Percentiles rank a stretch among this genome's conserved stretches.
These are phyloP conservation scores for Saccharum hybrid DNA, from an alignment of 202 grass and related monocot genomes.

Conservation along the genomic window DNA sequence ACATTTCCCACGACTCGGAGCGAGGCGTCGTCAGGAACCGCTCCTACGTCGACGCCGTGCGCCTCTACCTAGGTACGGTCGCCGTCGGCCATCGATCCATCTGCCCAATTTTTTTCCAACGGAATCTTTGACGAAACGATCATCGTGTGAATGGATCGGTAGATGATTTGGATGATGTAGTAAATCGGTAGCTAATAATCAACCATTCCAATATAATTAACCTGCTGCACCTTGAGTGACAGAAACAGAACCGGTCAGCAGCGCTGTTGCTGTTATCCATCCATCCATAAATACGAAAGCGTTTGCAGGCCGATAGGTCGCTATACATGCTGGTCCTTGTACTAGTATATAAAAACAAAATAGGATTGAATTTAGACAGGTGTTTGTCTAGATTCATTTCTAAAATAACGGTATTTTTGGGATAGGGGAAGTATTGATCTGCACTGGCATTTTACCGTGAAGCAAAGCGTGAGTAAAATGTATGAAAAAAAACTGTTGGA, in stretches of 20 bases:
- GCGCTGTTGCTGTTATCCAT: too few species aligned
- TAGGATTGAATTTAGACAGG: too few species aligned
- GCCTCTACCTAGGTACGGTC: conserved; percentile 57
- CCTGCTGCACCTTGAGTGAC: neutral
- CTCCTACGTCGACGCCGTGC: conserved; percentile 78
- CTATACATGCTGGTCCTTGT: too few species aligned
- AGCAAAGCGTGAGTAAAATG: too few species aligned
- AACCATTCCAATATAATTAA: neutral
- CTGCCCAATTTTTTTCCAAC: neutral
- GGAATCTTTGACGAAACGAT: neutral
- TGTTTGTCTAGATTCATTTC: too few species aligned
- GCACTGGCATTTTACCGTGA: too few species aligned
- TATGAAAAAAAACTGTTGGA: too few species aligned
- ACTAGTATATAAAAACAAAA: too few species aligned
- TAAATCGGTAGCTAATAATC: neutral
- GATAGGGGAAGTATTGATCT: too few species aligned
- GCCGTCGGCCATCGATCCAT: neutral
- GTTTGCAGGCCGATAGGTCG: too few species aligned
- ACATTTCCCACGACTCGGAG: conserved; percentile 60
- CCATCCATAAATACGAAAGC: too few species aligned
- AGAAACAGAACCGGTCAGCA: neutral
- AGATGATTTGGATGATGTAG: neutral
- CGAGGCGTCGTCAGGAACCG: conserved; percentile 60
- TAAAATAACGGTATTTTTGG: too few species aligned
- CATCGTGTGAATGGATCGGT: neutral